Conservation (phyloP, 2,329 filamentous ascomycete species). For the Truncatella angustata region DNA sequence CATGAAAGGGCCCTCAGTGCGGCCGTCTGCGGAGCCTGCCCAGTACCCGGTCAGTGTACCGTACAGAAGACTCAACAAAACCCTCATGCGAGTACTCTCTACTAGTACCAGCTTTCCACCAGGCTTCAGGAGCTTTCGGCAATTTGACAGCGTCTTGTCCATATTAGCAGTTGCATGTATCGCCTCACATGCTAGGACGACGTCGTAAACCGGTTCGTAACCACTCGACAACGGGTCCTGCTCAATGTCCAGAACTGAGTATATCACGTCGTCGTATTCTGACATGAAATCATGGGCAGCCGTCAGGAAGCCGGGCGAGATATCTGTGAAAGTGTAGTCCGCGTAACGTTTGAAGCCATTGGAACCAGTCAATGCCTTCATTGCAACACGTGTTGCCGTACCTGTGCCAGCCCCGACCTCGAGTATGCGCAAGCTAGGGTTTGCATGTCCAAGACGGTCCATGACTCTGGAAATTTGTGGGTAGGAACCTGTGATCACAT, state of each 20-base stretch:
- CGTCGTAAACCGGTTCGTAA: too few species aligned
- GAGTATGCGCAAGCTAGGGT: slow-evolving; percentile 10
- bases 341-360: slow-evolving; percentile 11
- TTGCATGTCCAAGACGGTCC: slow-evolving; percentile 12
- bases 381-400: slow-evolving; percentile 4
- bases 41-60: not conserved
- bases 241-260: slow-evolving; percentile 12
- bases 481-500: slow-evolving; percentile 11
- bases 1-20: not conserved
- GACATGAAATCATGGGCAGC: slow-evolving; percentile 10
- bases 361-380: slow-evolving; percentile 7
- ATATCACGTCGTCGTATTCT: slow-evolving; percentile 11
- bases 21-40: slow-evolving; percentile 12
- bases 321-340: slow-evolving; percentile 17
- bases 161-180: too few species aligned
- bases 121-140: too few species aligned
- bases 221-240: too few species aligned
- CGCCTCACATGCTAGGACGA: too few species aligned
- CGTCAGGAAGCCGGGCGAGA: slow-evolving; percentile 11
- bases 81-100: too few species aligned
- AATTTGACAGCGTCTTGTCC: too few species aligned
- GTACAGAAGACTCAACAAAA: slow-evolving; percentile 18
- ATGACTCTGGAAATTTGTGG: not conserved
- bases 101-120: too few species aligned
- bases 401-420: slow-evolving; percentile 11